A percentile compares a stretch with the other conserved stretches of the same genome.
Conservation (phyloP, 2,329 filamentous ascomycete genomes). For the Fusarium euwallaceae region DNA sequence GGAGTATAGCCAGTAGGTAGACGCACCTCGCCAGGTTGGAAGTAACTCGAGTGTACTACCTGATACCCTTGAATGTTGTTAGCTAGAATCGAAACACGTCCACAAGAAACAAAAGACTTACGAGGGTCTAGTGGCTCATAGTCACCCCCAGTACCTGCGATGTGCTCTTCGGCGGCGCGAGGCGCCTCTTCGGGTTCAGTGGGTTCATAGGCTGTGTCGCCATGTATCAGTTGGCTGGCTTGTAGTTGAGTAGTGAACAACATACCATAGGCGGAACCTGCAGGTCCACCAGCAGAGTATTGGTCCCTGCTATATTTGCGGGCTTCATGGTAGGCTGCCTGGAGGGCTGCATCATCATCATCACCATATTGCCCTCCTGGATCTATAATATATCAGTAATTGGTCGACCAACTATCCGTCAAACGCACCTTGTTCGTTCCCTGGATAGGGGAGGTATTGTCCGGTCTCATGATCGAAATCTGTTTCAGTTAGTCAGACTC, state of each 20-base stretch:
- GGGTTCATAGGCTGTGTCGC: constrained; percentile 30
- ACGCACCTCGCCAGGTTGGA: constrained; percentile 57
- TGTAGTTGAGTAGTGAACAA: background rate
- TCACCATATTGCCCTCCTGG: constrained; percentile 18
- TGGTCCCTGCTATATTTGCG: constrained; percentile 16
- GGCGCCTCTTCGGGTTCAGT: constrained; percentile 43
- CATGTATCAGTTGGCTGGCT: constrained; percentile 1
- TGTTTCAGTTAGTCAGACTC: background rate
- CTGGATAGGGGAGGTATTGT: constrained; percentile 13
- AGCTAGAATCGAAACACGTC: constrained; percentile 1
- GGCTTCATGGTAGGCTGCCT: constrained; percentile 28
- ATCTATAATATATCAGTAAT: constrained; percentile 15
- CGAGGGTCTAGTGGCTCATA: constrained; percentile 53
- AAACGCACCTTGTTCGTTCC: constrained; percentile 22
- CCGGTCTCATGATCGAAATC: constrained; percentile 27
- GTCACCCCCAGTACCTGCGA: constrained; percentile 33
- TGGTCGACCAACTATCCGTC: background rate
- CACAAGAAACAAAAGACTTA: constrained; percentile 37
- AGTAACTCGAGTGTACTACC: constrained; percentile 55
- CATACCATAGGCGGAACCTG: constrained; percentile 28
- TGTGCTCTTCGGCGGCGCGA: constrained; percentile 30
- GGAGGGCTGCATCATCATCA: constrained; percentile 20
- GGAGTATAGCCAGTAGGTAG: background rate
- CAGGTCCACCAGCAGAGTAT: constrained; percentile 29
- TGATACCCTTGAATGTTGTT: constrained; percentile 53